Evolutionary conservation across 306 rosid species (phyloP).

Genomic region (Medicago lupulina): DNA sequence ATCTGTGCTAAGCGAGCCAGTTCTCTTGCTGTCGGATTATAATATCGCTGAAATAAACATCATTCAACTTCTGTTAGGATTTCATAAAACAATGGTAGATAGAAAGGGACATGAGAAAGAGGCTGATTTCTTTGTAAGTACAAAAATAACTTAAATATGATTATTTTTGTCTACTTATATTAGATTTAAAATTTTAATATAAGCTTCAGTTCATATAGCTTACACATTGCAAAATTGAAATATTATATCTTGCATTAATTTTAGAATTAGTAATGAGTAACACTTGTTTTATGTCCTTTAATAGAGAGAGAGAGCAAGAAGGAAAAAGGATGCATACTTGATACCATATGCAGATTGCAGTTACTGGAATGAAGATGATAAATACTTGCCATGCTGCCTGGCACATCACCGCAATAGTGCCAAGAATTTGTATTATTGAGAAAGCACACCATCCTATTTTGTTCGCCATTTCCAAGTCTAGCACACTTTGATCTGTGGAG

Average conservation of each 20-base stretch:
- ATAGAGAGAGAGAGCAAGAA: constrained; percentile 6
- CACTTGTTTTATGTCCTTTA: constrained; percentile 13
- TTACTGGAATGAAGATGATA: constrained; percentile 83
- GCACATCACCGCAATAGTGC: constrained; percentile 94
- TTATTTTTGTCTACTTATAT: background rate
- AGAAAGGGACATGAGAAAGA: no score
- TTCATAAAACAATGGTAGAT: constrained; percentile 22
- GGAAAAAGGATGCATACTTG: constrained; percentile 65
- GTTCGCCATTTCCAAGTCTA: constrained; percentile 84
- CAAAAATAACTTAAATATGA: background rate
- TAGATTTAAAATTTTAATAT: constrained; percentile 23
- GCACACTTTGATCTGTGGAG: constrained; percentile 92
- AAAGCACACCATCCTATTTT: constrained; percentile 95
- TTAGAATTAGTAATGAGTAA: constrained; percentile 17
- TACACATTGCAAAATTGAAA: constrained; percentile 20
- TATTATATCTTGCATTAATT: constrained; percentile 5
- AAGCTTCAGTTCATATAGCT: background rate
- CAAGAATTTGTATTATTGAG: constrained; percentile 80
- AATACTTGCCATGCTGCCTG: constrained; percentile 98
- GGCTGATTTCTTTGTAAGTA: no score
- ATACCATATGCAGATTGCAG: constrained; percentile 89
- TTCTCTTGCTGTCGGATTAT: constrained; percentile 94
- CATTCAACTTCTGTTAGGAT: constrained; percentile 35
- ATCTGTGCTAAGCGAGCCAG: constrained; percentile 89
- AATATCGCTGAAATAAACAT: constrained; percentile 68